Conservation (phyloP, 495 filamentous ascomycete genomes). For the Delitschia confertaspora region DNA sequence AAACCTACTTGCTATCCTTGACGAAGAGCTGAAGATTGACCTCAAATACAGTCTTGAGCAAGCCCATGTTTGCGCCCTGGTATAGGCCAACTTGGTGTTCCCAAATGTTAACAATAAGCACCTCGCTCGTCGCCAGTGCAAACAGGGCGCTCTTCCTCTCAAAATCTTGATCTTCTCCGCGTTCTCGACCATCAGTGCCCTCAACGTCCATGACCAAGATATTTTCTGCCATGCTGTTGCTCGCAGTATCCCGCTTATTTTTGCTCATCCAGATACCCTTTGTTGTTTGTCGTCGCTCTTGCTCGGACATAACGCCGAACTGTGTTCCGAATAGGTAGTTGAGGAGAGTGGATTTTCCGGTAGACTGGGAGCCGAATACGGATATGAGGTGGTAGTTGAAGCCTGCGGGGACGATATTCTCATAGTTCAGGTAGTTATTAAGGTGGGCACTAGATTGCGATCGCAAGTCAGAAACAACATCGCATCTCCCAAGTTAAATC, state of each 20-base stretch:
- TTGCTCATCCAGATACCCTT: slow-evolving; percentile 99
- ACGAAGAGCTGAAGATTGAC: slow-evolving; percentile 94
- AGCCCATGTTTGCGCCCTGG: slow-evolving; percentile 96
- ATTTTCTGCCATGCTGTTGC: slow-evolving; percentile 75
- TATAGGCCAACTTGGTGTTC: slow-evolving; percentile 97
- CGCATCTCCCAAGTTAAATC: slow-evolving; percentile 3
- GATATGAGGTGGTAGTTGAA: slow-evolving; percentile 99
- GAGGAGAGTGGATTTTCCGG: slow-evolving; percentile 92
- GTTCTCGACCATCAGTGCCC: slow-evolving; percentile 91
- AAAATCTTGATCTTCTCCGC: slow-evolving; percentile 97
- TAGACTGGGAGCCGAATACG: slow-evolving; percentile 97
- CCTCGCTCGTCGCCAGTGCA: slow-evolving; percentile 93
- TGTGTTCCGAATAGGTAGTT: slow-evolving; percentile 93
- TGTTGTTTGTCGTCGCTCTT: slow-evolving; percentile 84
- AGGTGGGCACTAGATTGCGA: slow-evolving; percentile 56
- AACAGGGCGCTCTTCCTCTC: slow-evolving; percentile 97
- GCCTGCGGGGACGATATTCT: slow-evolving; percentile 72
- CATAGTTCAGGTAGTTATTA: slow-evolving; percentile 67
- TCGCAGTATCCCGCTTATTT: slow-evolving; percentile 56
- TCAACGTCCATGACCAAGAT: slow-evolving; percentile 99
- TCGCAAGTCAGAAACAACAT: slow-evolving; percentile 6
- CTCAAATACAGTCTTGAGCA: slow-evolving; percentile 97
- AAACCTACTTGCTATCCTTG: slow-evolving; percentile 77
- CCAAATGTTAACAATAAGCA: slow-evolving; percentile 98
- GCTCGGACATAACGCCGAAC: slow-evolving; percentile 93